Percentiles rank a stretch among this genome's conserved stretches.
Evolutionary conservation across 345 rosid genomes (phyloP).

Genomic region (Fremontodendron californicum): DNA sequence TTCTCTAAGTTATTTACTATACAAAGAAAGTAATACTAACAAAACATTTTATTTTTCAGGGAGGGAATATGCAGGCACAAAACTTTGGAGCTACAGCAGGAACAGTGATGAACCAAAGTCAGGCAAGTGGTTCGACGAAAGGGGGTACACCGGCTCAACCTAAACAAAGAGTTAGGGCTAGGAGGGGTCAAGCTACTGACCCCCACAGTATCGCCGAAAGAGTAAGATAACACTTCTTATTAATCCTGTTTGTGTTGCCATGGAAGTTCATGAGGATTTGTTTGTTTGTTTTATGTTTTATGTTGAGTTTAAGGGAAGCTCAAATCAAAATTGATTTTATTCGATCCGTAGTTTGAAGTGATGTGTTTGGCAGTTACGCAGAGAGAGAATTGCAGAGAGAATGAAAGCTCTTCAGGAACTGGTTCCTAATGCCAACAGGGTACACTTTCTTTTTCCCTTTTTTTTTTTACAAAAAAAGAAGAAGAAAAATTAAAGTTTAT

Average conservation of each 20-base stretch:
- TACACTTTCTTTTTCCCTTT: slow-evolving; percentile 17
- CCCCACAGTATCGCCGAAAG: slow-evolving; percentile 98
- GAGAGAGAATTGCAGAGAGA: slow-evolving; percentile 96
- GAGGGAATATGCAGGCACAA: slow-evolving; percentile 30
- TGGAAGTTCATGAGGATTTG: not conserved
- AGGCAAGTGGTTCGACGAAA: slow-evolving; percentile 48
- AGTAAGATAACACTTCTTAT: too few relatives aligned
- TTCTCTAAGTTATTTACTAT: not conserved
- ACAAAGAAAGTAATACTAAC: not conserved
- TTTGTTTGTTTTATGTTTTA: too few relatives aligned
- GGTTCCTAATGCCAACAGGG: slow-evolving; percentile 98
- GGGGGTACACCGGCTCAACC: slow-evolving; percentile 63
- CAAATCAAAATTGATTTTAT: not conserved
- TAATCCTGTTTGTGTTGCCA: too few relatives aligned
- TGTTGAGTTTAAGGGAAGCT: not conserved
- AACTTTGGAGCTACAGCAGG: slow-evolving; percentile 36
- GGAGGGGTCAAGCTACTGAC: slow-evolving; percentile 99
- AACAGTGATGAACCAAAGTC: slow-evolving; percentile 35
- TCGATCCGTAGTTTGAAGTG: slow-evolving; percentile 3
- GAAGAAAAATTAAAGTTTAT: too few relatives aligned
- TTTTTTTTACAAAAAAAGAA: too few relatives aligned
- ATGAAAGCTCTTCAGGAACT: slow-evolving; percentile 98
- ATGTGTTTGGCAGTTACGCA: slow-evolving; percentile 55
- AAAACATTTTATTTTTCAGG: slow-evolving; percentile 7
- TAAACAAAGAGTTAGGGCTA: slow-evolving; percentile 79